phyloP scores from a whole-genome alignment of 2,329 filamentous ascomycete genomes.

The Cladosporium sp. region DNA sequence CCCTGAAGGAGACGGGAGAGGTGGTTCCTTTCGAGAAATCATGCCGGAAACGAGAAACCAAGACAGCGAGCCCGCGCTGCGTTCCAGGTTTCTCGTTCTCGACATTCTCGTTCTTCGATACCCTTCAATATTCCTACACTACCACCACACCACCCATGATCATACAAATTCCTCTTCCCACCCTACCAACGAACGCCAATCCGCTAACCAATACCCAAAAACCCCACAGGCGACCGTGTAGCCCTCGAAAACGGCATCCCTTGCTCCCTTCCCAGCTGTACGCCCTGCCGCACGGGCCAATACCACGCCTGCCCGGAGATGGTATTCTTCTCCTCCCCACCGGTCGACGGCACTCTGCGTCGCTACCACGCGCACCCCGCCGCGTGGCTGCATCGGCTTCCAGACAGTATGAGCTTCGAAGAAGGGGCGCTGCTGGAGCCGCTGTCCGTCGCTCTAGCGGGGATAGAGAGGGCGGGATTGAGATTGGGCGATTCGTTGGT shows the following conservation, averaged over 20 bases:
- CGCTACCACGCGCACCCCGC: slow-evolving; percentile 30
- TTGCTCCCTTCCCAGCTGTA: slow-evolving; percentile 27
- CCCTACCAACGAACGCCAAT: too few relatives aligned
- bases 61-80: too few relatives aligned
- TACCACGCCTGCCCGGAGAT: slow-evolving; percentile 29
- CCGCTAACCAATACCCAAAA: too few relatives aligned
- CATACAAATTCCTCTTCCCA: too few relatives aligned
- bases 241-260: slow-evolving; percentile 32
- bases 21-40: too few relatives aligned
- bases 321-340: slow-evolving; percentile 30
- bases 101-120: too few relatives aligned
- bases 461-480: slow-evolving; percentile 37
- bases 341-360: slow-evolving; percentile 27
- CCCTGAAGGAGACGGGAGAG: too few relatives aligned
- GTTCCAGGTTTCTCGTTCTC: background rate
- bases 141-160: too few relatives aligned
- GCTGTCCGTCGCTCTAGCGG: slow-evolving; percentile 45
- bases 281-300: slow-evolving; percentile 26
- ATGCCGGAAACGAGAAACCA: too few relatives aligned
- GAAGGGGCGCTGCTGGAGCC: slow-evolving; percentile 48
- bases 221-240: slow-evolving; percentile 26
- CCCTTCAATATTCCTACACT: too few relatives aligned
- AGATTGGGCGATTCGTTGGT: slow-evolving; percentile 37
- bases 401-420: slow-evolving; percentile 35
- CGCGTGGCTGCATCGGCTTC: slow-evolving; percentile 33